Base-by-base conservation (phyloP, 176 grass and related monocot genomes). In the Chrysopogon serrulatus region DNA sequence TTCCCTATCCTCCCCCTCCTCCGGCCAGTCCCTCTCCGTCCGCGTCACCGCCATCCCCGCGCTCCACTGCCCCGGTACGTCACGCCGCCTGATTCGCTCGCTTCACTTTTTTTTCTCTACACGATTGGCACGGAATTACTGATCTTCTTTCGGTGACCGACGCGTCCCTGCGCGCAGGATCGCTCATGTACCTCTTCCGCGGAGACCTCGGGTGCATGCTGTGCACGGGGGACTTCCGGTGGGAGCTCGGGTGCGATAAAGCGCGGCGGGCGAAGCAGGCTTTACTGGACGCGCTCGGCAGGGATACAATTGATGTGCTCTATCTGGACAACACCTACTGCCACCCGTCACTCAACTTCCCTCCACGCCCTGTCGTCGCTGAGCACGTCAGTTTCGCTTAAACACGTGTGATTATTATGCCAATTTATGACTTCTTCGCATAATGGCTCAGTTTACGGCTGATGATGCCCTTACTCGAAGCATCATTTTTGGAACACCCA, bases 241-340 rank as follows among this genome's bases (percentile, higher is more conserved):
- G 95, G 95, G 92, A 98, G 75, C 2, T 76, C 30, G 81, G 79
- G 2, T 93, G 92, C 60, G 66, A 94, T 17, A 88, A 83, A 82
- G 88, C 92, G 16, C 66, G 84, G 65, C 60, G 65, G 57, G 90
- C 91, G 45, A 91, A 87, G 81, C 88, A 88, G 69, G 85, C 57
- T 24, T 90, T 94, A 9, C 78, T 97, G 68, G 81, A 94, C n/a
- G 86, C 88, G 36, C 90, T 98, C 5, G 86, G 63, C 4, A 86
- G 84, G 77, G 88, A 94, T 18, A 90, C 54, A 41, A 83, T 98
- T 31, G 90, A 95, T 67, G 53, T 82, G 70, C 86, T 98, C 66
- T 95, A 98, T 54, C 42, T 95, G 88, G 95, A 95, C 60, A 98
- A 98, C 68, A 93, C 95, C 43, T 98, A 95, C 77, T 95, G 92